Percentiles rank a stretch among this genome's conserved stretches.
Evolutionary conservation across 2,329 filamentous ascomycete genomes (phyloP).

Genomic region (Fusarium zealandicum): DNA sequence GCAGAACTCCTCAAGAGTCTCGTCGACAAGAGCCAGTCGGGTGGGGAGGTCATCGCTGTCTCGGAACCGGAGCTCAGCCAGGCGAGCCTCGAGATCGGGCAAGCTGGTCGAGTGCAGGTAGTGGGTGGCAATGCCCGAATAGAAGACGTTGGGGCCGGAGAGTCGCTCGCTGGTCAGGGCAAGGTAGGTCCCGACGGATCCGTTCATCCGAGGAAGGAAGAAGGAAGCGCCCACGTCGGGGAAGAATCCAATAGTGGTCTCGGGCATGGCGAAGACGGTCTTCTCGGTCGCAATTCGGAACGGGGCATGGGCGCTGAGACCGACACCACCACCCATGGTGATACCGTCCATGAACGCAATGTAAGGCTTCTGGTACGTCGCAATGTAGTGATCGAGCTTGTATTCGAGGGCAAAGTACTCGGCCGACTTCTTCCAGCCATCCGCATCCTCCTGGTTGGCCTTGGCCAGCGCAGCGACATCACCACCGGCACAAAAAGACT

Average conservation of each 20-base stretch:
- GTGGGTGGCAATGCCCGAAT: conserved; percentile 91
- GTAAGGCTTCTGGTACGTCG: conserved; percentile 91
- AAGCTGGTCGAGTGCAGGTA: conserved; percentile 92
- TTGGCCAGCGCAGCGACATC: conserved; percentile 83
- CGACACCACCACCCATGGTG: conserved; percentile 98
- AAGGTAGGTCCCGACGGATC: conserved; percentile 87
- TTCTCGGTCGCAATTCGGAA: conserved; percentile 96
- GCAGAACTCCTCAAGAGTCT: conserved; percentile 89
- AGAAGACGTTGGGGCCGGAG: conserved; percentile 84
- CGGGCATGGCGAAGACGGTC: conserved; percentile 97
- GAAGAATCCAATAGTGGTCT: conserved; percentile 98
- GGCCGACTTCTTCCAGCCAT: conserved; percentile 76
- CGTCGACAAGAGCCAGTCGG: conserved; percentile 77
- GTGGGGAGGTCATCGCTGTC: conserved; percentile 72
- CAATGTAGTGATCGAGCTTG: conserved; percentile 92
- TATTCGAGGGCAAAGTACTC: conserved; percentile 97
- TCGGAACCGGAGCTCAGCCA: conserved; percentile 87
- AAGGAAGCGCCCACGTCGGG: conserved; percentile 97
- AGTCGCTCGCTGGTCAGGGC: conserved; percentile 88
- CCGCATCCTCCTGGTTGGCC: conserved; percentile 70
- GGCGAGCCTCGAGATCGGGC: conserved; percentile 79
- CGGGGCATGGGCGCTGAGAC: conserved; percentile 91
- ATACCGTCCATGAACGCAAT: conserved; percentile 97
- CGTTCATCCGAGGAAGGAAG: conserved; percentile 90
- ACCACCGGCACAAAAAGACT: conserved; percentile 91